Conservation (phyloP, 1,284 basidiomycete genomes). For the Ustilago bromivora region DNA sequence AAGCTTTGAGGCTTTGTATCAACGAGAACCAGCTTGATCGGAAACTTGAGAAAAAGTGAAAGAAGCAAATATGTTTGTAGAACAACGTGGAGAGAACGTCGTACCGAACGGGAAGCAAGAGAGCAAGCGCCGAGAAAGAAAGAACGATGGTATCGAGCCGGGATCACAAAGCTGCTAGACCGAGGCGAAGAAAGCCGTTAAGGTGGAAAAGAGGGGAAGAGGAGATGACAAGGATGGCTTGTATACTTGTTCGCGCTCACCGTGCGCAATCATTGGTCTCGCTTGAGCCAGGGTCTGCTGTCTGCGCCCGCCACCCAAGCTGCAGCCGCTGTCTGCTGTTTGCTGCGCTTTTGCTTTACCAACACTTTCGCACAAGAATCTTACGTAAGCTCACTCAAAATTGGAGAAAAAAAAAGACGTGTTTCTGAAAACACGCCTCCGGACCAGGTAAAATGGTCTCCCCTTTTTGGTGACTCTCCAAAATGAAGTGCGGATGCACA, state of each 20-base stretch:
- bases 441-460: no score
- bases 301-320: conserved; percentile 14
- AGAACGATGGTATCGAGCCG: conserved; percentile 19
- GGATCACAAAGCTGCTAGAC: conserved; percentile 35
- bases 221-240: not conserved
- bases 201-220: conserved; percentile 9
- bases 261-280: not conserved
- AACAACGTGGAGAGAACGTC: conserved; percentile 9
- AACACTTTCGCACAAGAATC: not conserved
- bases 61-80: conserved; percentile 37
- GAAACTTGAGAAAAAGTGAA: not conserved
- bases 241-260: not conserved
- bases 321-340: not conserved
- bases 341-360: conserved; percentile 10
- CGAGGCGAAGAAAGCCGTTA: conserved; percentile 46
- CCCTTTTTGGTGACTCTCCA: not conserved
- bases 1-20: not conserved
- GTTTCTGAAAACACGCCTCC: no score
- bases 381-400: not conserved
- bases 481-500: no score
- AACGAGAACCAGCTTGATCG: not conserved
- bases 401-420: no score
- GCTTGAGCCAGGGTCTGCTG: conserved; percentile 2
- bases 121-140: conserved; percentile 19
- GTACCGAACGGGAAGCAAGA: conserved; percentile 17